phyloP scores from a whole-genome alignment of 352 stramenopile species.

The Pythium monospermum region DNA sequence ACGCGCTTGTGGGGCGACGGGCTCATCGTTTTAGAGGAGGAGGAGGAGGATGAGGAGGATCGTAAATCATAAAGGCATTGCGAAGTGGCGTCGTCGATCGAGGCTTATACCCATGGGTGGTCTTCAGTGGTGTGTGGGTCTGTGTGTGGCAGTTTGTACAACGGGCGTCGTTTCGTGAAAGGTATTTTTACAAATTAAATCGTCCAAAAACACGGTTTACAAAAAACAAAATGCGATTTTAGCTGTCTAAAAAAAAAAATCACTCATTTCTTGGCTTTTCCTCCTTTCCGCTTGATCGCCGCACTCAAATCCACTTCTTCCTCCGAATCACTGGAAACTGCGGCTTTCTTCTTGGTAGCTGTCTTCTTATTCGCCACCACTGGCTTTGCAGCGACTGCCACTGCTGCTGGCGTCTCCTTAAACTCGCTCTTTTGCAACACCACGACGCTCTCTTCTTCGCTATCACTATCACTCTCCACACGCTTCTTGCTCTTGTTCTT shows the following conservation, averaged over 20 bases:
- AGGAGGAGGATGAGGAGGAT: no score
- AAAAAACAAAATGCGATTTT: no score
- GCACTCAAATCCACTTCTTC: conserved; percentile 61
- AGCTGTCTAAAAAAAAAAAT: no score
- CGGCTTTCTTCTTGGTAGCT: conserved; percentile 32
- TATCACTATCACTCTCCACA: conserved; percentile 53
- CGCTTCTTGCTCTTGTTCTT: conserved; percentile 17
- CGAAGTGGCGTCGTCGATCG: conserved; percentile 22
- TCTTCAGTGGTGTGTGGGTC: no score
- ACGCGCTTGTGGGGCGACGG: conserved; percentile 47
- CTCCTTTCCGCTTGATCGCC: conserved; percentile 66
- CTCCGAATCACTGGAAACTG: conserved; percentile 41
- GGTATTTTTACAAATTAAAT: no score
- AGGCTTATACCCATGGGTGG: no score
- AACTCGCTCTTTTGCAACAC: conserved; percentile 84
- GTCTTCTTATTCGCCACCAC: conserved; percentile 6
- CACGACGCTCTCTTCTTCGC: conserved; percentile 65
- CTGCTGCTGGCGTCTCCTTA: conserved; percentile 12
- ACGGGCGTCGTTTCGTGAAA: no score
- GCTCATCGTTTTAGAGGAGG: not conserved
- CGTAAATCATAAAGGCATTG: not conserved
- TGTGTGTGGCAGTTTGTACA: no score
- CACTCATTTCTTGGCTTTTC: conserved; percentile 13
- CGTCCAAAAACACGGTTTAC: no score
- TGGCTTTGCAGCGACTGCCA: conserved; percentile 1